A percentile compares a stretch with the other conserved stretches of the same genome.
Conservation (phyloP, 1,284 basidiomycete species). For the Ceratobasidium sp. region DNA sequence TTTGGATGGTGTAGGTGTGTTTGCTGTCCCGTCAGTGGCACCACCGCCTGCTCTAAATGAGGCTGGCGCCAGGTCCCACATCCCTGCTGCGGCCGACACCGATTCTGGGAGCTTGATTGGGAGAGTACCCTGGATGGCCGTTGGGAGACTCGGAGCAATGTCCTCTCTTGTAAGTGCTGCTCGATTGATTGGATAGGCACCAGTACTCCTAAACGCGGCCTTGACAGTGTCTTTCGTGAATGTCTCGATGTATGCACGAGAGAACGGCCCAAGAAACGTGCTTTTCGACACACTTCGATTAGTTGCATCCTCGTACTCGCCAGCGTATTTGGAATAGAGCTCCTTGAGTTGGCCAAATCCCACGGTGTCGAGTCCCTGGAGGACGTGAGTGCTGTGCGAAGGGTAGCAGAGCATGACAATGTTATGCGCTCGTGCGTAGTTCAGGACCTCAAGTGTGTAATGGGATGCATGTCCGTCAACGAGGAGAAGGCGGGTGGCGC, state of each 20-base stretch:
- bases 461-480: constrained; percentile 62
- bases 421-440: constrained; percentile 55
- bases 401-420: constrained; percentile 60
- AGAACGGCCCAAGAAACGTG: constrained; percentile 50
- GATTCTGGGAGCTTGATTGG: constrained; percentile 33
- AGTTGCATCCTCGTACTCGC: constrained; percentile 49
- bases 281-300: constrained; percentile 51
- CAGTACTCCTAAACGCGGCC: constrained; percentile 28
- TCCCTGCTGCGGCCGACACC: constrained; percentile 7
- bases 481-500: constrained; percentile 54
- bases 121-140: constrained; percentile 18
- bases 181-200: constrained; percentile 26
- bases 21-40: too few species aligned
- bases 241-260: constrained; percentile 2
- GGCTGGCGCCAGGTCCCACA: neutral
- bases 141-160: constrained; percentile 27
- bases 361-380: constrained; percentile 49
- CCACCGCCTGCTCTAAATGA: too few species aligned
- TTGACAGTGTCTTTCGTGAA: constrained; percentile 20
- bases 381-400: constrained; percentile 55
- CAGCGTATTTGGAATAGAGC: constrained; percentile 24
- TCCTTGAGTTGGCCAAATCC: constrained; percentile 31
- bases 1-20: too few species aligned
- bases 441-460: constrained; percentile 56
- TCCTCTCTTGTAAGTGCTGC: neutral